Conservation (phyloP, 352 stramenopile genomes). For the Phytophthora boehmeriae region DNA sequence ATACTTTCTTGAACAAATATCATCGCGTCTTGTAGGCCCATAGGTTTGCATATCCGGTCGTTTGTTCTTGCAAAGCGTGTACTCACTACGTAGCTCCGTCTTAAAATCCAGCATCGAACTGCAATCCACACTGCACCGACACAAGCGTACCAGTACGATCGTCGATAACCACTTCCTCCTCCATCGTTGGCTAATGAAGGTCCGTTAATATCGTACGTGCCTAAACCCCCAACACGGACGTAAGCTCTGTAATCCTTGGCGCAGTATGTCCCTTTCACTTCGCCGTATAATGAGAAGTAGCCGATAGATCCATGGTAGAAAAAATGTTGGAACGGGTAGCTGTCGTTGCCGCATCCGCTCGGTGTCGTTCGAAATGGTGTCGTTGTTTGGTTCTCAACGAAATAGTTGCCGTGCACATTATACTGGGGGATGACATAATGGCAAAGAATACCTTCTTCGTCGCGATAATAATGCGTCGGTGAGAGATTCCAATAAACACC, state of each 20-base stretch:
- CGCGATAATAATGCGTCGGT: slow-evolving; percentile 15
- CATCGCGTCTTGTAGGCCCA: slow-evolving; percentile 15
- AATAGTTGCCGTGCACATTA: slow-evolving; percentile 23
- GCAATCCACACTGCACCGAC: slow-evolving; percentile 11
- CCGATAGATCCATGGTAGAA: slow-evolving; percentile 25
- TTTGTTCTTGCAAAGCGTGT: slow-evolving; percentile 11
- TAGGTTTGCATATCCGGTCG: slow-evolving; percentile 2
- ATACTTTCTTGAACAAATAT: slow-evolving; percentile 33
- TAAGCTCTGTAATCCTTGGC: slow-evolving; percentile 5
- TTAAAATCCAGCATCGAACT: slow-evolving; percentile 10
- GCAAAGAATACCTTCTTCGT: slow-evolving; percentile 9
- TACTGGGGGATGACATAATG: slow-evolving; percentile 31
- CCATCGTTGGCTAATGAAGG: slow-evolving; percentile 5
- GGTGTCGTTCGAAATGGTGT: slow-evolving; percentile 7
- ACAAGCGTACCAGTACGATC: slow-evolving; percentile 24
- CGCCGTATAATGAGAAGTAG: slow-evolving; percentile 19
- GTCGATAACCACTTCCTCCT: slow-evolving; percentile 4
- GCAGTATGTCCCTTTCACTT: slow-evolving; percentile 26
- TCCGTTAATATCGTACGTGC: slow-evolving; percentile 25
- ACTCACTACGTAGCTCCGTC: slow-evolving; percentile 19
- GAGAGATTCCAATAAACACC: slow-evolving; percentile 27
- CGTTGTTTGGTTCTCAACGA: slow-evolving; percentile 9
- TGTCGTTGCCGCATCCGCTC: slow-evolving; percentile 6
- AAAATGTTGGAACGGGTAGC: slow-evolving; percentile 17
- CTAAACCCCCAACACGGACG: slow-evolving; percentile 13